Percentiles rank a stretch among this genome's conserved stretches.
Conservation (phyloP, 2,329 filamentous ascomycete genomes). For the Albifimbria verrucaria region DNA sequence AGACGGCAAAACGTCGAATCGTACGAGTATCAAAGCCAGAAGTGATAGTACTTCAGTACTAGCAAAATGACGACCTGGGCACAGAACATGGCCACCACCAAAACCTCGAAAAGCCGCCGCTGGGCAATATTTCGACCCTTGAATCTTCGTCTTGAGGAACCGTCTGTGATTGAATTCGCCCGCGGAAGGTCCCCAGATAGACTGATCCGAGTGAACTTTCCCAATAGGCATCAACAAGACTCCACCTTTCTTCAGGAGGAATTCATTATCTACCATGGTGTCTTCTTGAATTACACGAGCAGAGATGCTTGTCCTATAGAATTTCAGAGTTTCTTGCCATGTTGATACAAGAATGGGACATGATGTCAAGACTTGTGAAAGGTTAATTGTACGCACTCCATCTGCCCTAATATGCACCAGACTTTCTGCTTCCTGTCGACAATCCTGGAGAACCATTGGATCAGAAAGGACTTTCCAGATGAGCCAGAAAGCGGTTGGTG, state of each 20-base stretch:
- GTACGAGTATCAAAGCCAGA: constrained; percentile 3
- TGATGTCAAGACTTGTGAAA: constrained; percentile 1
- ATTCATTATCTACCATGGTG: constrained; percentile 2
- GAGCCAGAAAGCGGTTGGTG: constrained; percentile 1
- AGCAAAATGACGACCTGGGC: constrained; percentile 6
- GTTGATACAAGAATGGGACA: constrained; percentile 5
- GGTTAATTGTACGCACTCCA: constrained; percentile 2
- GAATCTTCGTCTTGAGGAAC: constrained; percentile 1
- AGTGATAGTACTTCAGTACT: constrained; percentile 4
- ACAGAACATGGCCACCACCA: constrained; percentile 3
- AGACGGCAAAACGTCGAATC: constrained; percentile 1
- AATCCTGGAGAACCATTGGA: neutral
- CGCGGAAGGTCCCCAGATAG: constrained; percentile 1
- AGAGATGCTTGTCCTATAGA: constrained; percentile 1
- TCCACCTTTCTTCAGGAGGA: constrained; percentile 4
- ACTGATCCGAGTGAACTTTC: constrained; percentile 1
- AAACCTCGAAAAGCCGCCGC: constrained; percentile 5
- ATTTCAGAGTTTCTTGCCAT: constrained; percentile 6
- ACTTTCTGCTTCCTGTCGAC: neutral
- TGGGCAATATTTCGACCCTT: neutral
- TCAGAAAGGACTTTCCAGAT: neutral
- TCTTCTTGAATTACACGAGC: constrained; percentile 3
- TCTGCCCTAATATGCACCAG: neutral
- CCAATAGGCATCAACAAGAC: neutral
- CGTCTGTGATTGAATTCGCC: constrained; percentile 4